Conservation (phyloP, 169 alveolate species). For the Prorocentrum cordatum region DNA sequence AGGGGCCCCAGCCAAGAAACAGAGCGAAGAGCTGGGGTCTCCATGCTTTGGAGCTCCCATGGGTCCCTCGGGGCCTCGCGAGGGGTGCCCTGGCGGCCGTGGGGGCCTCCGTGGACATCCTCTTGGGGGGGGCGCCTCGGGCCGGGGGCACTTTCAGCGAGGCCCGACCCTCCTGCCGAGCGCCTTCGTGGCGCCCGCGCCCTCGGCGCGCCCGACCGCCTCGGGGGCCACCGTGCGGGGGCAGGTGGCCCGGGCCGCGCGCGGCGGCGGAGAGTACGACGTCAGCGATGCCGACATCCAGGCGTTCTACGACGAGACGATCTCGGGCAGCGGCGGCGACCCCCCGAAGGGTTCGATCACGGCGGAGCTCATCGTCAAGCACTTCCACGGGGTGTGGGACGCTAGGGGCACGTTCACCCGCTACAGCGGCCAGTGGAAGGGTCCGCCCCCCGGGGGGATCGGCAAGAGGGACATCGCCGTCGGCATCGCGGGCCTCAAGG, state of each 20-base stretch:
- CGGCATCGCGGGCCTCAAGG: conserved; percentile 6
- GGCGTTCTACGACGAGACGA: conserved; percentile 8
- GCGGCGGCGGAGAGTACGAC: conserved; percentile 63
- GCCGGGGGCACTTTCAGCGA: too few relatives aligned
- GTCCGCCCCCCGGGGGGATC: conserved; percentile 54
- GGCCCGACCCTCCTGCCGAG: too few relatives aligned
- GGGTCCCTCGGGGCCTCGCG: too few relatives aligned
- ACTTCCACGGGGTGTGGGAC: conserved; percentile 47
- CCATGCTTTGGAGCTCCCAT: too few relatives aligned
- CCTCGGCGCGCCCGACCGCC: too few relatives aligned
- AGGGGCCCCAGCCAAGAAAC: too few relatives aligned
- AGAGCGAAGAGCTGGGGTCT: too few relatives aligned
- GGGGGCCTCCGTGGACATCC: too few relatives aligned
- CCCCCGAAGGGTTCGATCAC: conserved; percentile 51
- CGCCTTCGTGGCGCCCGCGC: too few relatives aligned
- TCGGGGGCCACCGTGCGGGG: too few relatives aligned
- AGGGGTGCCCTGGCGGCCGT: too few relatives aligned
- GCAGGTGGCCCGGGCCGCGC: conserved; percentile 8
- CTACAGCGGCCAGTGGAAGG: conserved; percentile 51
- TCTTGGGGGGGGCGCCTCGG: too few relatives aligned
- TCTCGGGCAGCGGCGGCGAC: conserved; percentile 37
- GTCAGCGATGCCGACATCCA: conserved; percentile 44
- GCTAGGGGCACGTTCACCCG: conserved; percentile 63
- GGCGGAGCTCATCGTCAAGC: conserved; percentile 24
- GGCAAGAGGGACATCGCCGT: conserved; percentile 67